Conservation (phyloP, 805 yeast genomes). For the Saccharomycopsis sp. region DNA sequence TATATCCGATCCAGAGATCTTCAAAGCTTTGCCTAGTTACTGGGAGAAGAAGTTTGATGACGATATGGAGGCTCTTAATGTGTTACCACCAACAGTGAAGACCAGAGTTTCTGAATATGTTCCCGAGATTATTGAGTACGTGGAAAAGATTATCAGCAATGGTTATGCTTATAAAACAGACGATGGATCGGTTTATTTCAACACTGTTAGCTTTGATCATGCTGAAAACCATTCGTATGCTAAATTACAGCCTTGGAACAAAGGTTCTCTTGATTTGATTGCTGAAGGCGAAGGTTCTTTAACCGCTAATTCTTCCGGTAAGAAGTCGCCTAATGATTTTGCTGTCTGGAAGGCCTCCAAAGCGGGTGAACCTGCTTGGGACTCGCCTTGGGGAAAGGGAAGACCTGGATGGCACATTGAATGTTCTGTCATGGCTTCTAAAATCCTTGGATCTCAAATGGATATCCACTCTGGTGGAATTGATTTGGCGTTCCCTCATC, state of each 20-base stretch:
- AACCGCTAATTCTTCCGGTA: constrained; percentile 42
- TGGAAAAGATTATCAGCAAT: constrained; percentile 62
- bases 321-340: constrained; percentile 76
- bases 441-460: constrained; percentile 72
- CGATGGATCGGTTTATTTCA: constrained; percentile 96
- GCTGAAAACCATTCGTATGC: constrained; percentile 77
- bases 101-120: constrained; percentile 95
- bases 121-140: constrained; percentile 83
- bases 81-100: constrained; percentile 74
- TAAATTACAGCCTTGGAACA: constrained; percentile 97
- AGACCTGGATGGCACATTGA: constrained; percentile 99
- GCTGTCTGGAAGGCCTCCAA: constrained; percentile 96
- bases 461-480: constrained; percentile 97
- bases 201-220: constrained; percentile 74
- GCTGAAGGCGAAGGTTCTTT: constrained; percentile 88
- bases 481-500: constrained; percentile 97
- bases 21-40: constrained; percentile 72
- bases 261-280: constrained; percentile 77
- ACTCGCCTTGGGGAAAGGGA: constrained; percentile 93
- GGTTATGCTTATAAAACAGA: constrained; percentile 79
- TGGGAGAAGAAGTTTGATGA: constrained; percentile 84
- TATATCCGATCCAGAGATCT: constrained; percentile 79
- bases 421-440: constrained; percentile 97
- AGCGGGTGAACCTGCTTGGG: constrained; percentile 97
- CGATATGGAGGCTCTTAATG: constrained; percentile 84